Percentiles rank a stretch among this genome's conserved stretches.
Evolutionary conservation across 805 yeast species (phyloP).

Genomic region (Clavispora vitiphila): DNA sequence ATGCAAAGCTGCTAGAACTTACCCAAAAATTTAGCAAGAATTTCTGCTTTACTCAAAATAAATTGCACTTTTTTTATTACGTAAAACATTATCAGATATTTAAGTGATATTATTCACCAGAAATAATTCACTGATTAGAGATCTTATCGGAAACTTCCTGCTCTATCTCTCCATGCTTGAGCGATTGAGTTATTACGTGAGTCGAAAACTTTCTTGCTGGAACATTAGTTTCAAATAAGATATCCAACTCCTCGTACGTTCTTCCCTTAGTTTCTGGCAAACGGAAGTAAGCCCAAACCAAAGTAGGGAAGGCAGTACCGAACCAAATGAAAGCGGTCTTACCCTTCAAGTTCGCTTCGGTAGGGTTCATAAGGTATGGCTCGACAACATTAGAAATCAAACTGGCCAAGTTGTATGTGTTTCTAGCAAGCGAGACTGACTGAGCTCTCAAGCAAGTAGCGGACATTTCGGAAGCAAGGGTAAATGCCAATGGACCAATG

Average conservation of each 20-base stretch:
- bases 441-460: conserved; percentile 9
- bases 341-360: conserved; percentile 9
- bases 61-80: no score
- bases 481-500: conserved; percentile 10
- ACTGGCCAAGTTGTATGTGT: conserved; percentile 7
- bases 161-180: neutral
- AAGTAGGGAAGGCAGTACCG: conserved; percentile 14
- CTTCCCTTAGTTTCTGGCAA: conserved; percentile 7
- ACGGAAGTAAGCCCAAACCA: conserved; percentile 27
- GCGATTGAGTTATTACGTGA: conserved; percentile 1
- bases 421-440: conserved; percentile 9
- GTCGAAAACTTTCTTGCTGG: conserved; percentile 4
- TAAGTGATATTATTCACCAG: neutral
- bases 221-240: conserved; percentile 7
- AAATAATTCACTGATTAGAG: neutral
- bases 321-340: conserved; percentile 9
- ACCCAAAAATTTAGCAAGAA: no score
- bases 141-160: neutral
- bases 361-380: conserved; percentile 8
- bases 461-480: conserved; percentile 8
- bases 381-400: conserved; percentile 9
- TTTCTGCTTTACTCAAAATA: no score
- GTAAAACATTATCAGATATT: neutral
- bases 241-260: conserved; percentile 9
- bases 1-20: no score